Conservation (phyloP, 208 protist species). For the Acanthamoeba quina region DNA sequence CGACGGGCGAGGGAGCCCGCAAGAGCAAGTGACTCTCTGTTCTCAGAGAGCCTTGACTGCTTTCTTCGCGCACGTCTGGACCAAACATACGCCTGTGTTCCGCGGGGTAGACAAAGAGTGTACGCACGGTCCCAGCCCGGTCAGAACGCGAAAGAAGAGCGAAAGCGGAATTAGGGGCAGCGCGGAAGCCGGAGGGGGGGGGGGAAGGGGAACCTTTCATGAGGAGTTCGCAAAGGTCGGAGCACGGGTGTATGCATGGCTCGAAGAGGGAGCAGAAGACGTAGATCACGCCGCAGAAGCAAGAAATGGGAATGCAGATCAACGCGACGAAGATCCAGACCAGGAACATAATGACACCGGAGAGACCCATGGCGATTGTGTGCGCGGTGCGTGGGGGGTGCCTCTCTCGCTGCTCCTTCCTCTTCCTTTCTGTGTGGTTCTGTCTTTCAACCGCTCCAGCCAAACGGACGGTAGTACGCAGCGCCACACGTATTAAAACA, state of each 20-base stretch:
- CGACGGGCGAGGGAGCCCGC: neutral
- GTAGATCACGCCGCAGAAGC: neutral
- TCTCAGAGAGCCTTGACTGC: neutral
- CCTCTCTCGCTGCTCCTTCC: neutral
- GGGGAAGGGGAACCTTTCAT: neutral
- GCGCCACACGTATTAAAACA: neutral
- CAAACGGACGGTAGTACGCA: neutral
- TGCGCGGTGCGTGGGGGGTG: no score
- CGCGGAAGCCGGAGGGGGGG: neutral
- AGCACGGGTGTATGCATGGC: neutral
- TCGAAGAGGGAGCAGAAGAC: slow-evolving; percentile 53
- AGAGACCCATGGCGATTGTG: neutral
- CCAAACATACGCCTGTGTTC: neutral
- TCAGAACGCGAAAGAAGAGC: neutral
- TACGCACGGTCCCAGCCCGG: neutral
- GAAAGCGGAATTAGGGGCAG: neutral
- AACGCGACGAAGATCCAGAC: slow-evolving; percentile 5
- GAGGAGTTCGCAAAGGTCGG: slow-evolving; percentile 5
- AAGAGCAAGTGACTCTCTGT: neutral
- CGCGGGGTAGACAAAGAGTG: neutral
- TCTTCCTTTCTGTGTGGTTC: neutral
- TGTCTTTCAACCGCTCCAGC: neutral
- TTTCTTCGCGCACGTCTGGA: slow-evolving; percentile 18
- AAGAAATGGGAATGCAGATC: slow-evolving; percentile 49
- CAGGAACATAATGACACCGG: neutral